phyloP scores from a whole-genome alignment of 177 flowering plant species.

The Vitis hybrid region DNA sequence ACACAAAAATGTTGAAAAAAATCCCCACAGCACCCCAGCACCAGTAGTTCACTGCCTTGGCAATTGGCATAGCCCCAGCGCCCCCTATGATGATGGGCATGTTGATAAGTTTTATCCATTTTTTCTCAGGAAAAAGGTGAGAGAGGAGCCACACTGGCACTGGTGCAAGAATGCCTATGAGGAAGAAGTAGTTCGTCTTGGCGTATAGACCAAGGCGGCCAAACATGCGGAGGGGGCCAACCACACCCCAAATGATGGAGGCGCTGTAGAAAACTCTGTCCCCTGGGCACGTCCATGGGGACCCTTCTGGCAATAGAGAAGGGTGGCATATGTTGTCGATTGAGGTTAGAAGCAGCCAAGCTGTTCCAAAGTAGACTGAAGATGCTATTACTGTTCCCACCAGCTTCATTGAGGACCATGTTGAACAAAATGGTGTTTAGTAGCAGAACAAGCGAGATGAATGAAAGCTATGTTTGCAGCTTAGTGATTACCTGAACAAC shows the following conservation, averaged over 20 bases:
- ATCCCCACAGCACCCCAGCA: conserved; percentile 41
- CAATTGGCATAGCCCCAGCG: conserved; percentile 36
- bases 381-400: conserved; percentile 49
- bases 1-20: conserved; percentile 40
- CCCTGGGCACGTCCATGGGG: conserved; percentile 80
- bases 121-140: conserved; percentile 33
- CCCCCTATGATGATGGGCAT: conserved; percentile 51
- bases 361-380: conserved; percentile 44
- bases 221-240: conserved; percentile 63
- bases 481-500: conserved; percentile 41
- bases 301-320: conserved; percentile 35
- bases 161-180: conserved; percentile 52
- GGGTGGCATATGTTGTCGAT: conserved; percentile 50
- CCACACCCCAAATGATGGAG: conserved; percentile 48
- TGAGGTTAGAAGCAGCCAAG: conserved; percentile 60
- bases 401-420: conserved; percentile 23
- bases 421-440: no score
- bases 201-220: conserved; percentile 30
- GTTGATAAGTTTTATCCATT: conserved; percentile 55
- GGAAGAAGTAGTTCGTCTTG: conserved; percentile 43
- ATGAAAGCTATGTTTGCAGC: no score
- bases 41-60: conserved; percentile 39
- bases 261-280: conserved; percentile 69
- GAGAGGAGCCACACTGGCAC: conserved; percentile 48
- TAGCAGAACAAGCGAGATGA: no score